phyloP scores from a whole-genome alignment of 257 asterid genomes.

The Plectranthus barbatus region DNA sequence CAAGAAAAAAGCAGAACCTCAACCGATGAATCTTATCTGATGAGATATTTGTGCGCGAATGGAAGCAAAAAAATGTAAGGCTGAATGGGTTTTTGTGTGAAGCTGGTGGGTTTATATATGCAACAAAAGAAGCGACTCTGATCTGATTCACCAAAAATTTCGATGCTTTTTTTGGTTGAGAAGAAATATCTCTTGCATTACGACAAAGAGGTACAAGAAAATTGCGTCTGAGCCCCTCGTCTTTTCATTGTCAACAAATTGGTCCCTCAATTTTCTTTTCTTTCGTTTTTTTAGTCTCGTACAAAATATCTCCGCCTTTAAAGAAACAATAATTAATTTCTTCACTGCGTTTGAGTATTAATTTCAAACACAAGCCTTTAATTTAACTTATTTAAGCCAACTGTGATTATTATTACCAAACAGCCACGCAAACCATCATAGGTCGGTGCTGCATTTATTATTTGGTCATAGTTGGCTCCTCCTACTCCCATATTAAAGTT shows the following conservation, averaged over 20 bases:
- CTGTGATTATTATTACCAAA: too few species aligned
- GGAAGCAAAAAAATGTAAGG: conserved; percentile 31
- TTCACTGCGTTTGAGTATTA: not conserved
- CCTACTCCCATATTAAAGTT: too few species aligned
- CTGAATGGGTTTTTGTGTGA: not conserved
- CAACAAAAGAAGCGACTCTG: not conserved
- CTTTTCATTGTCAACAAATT: not conserved
- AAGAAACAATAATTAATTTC: too few species aligned
- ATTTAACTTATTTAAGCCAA: too few species aligned
- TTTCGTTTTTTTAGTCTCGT: not conserved
- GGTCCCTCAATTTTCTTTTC: not conserved
- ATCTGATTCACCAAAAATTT: conserved; percentile 7
- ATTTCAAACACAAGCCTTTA: not conserved
- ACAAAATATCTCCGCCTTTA: not conserved
- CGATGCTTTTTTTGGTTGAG: conserved; percentile 9
- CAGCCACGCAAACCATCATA: too few species aligned
- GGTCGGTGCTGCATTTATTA: too few species aligned
- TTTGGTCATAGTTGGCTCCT: too few species aligned
- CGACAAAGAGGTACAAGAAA: conserved; percentile 11
- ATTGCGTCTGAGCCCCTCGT: not conserved
- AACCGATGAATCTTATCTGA: conserved; percentile 22
- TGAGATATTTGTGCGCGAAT: conserved; percentile 24
- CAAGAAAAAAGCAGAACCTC: conserved; percentile 5
- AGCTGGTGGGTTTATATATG: conserved; percentile 10
- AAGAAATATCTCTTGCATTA: conserved; percentile 15